A percentile compares a stretch with the other conserved stretches of the same genome.
Conservation (phyloP, 2,329 filamentous ascomycete species). For the Pseudogymnoascus verrucosus region DNA sequence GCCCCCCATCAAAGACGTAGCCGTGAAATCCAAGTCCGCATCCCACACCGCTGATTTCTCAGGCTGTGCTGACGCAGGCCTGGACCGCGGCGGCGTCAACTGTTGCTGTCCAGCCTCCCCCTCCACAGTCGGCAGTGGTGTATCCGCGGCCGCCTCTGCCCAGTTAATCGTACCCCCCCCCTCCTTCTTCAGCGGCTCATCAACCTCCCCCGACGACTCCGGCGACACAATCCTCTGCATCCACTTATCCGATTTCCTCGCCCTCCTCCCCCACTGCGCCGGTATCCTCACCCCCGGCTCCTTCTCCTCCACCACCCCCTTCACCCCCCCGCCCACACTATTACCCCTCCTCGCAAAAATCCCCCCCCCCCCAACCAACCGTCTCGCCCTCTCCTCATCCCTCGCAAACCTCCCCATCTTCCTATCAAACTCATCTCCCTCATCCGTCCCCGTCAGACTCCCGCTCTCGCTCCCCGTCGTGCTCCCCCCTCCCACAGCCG, state of each 20-base stretch:
- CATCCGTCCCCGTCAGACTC: not conserved
- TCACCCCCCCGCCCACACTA: slow-evolving; percentile 11
- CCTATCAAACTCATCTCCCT: slow-evolving; percentile 12
- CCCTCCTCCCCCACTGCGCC: slow-evolving; percentile 15
- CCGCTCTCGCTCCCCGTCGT: not conserved
- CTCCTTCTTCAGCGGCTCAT: slow-evolving; percentile 4
- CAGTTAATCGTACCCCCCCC: not conserved
- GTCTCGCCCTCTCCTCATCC: slow-evolving; percentile 8
- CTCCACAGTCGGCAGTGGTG: slow-evolving; percentile 17
- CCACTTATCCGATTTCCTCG: slow-evolving; percentile 15
- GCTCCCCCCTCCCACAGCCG: not conserved
- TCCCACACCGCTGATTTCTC: slow-evolving; percentile 18
- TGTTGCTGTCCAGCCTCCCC: slow-evolving; percentile 11
- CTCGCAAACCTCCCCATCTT: slow-evolving; percentile 10
- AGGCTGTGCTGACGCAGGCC: slow-evolving; percentile 18
- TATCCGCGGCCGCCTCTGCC: slow-evolving; percentile 10
- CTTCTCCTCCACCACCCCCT: slow-evolving; percentile 13
- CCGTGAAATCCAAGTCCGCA: slow-evolving; percentile 25
- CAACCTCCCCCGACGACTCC: slow-evolving; percentile 14
- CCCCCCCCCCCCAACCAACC: not conserved
- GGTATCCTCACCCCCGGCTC: slow-evolving; percentile 18
- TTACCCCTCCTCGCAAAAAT: slow-evolving; percentile 2
- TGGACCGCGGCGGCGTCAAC: slow-evolving; percentile 18
- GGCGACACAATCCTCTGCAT: slow-evolving; percentile 18
- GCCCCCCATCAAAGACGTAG: slow-evolving; percentile 19